Base-by-base conservation (phyloP, 1,284 basidiomycete species). In the Pisolithus thermaeus region DNA sequence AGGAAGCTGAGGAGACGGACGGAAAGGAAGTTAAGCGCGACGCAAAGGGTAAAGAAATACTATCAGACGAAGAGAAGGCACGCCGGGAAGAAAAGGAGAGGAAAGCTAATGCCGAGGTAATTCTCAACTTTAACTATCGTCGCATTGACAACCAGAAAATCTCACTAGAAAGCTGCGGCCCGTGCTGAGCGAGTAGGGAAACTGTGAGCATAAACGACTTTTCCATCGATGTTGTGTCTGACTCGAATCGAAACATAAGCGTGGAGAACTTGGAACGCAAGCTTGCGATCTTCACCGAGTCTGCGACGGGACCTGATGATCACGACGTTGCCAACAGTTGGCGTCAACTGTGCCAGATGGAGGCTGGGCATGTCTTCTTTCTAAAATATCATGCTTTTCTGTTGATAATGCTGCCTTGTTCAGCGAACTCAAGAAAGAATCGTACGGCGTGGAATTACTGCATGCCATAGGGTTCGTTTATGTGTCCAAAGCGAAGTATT, bases 401-500 rank as follows among this genome's bases (percentile, higher is more conserved):
- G 23, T 28, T 52, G 37, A 52, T 39, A 27, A 53, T 23, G 42
- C 28, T 37, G 50, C 53, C 12, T 25, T 55, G 43, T 12, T 35
- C 59, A 89, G 87, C 53, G 89, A 94, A 58, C 78, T 97, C 37
- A 87, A 89, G 69, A 78, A 83, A 39, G 96, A 99, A 69, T 94
- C 88, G 7, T 99, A 97, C 59, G 96, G 96, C 40, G 82, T 88
- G 16, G 97, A 99, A 56, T 77, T 99, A 8, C 74, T 99, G 18
- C 87, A 98, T 52, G 82, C 93, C 0, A 87, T 99, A 56, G 96
- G 97, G 0, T 89, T 91, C 58, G 89, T 92, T 4, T 99, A 99
- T 66, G 73, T 77, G 49, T 77, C 86, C 22, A 97, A 95, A 67
- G 83, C 90, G 6, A 86, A 84, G 60, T 89, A 92, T 47, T 83